Conservation (phyloP, 2,329 filamentous ascomycete species). For the Stemphylium beticola region DNA sequence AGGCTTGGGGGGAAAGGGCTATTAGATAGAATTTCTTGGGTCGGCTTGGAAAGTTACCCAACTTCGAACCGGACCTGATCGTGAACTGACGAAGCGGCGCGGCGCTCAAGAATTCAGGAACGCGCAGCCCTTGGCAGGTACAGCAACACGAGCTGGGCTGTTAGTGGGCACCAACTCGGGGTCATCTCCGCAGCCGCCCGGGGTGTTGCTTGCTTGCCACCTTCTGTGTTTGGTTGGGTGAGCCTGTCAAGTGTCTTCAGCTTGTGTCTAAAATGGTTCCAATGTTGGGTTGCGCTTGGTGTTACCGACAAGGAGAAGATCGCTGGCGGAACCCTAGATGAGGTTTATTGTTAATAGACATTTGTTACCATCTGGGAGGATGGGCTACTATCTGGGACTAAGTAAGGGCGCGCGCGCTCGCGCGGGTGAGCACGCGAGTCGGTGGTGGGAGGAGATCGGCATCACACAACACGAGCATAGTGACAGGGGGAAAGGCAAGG, state of each 20-base stretch:
- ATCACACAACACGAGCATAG: not conserved
- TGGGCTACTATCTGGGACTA: no score
- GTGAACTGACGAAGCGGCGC: constrained; percentile 1
- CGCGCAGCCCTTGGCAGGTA: constrained; percentile 6
- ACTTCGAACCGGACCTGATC: no score
- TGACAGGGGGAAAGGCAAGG: not conserved
- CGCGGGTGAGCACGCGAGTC: no score
- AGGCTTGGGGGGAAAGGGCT: no score
- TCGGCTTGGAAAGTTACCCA: no score
- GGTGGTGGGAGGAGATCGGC: no score
- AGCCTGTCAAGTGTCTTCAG: not conserved
- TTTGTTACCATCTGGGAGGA: no score
- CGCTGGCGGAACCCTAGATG: not conserved
- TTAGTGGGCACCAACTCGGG: not conserved
- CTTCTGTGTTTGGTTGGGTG: not conserved
- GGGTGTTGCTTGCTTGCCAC: constrained; percentile 1
- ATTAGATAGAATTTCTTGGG: no score
- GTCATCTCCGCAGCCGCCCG: constrained; percentile 6
- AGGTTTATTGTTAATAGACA: no score
- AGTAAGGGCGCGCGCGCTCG: no score
- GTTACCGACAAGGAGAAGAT: not conserved
- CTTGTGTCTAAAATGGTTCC: no score
- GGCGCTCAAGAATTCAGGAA: constrained; percentile 3
- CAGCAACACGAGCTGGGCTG: not conserved
- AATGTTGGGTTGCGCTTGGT: not conserved